Evolutionary conservation across 805 yeast species (phyloP), one percentile per base, ranked within the genome.

Genomic region (Kuraishia capsulata): DNA sequence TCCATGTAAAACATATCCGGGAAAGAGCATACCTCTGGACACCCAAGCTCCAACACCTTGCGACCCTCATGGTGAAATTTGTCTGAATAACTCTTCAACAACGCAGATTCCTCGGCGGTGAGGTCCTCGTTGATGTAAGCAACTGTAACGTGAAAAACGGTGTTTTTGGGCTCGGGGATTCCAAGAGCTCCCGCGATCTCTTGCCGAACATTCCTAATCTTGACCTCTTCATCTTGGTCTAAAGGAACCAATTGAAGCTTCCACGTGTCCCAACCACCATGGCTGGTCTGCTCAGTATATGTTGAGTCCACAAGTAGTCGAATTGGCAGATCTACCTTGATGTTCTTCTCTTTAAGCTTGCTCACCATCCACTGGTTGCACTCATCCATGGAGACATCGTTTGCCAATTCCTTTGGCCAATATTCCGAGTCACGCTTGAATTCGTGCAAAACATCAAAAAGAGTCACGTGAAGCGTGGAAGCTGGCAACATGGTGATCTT

Each of bases 1-100:
- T 46, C 48, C 41, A 46, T 40, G 32, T 46, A 41, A 32, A 46
- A 46, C 50, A 46, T 46, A 35, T 46, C 50, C 3, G 39, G 43
- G 29, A 44, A 46, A 3, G 42, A 35, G 29, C 50, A 46, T 18
- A 46, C 36, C 29, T 46, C 50, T 13, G 50, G 50, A 26, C 20
- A 14, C 5, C 46, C 48, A 4, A 46, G 40, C 30, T 42, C 42
- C 5, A 46, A 42, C 3, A 35, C 34, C 4, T 23, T 20, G 10
- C 19, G n/a, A 1, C 36, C 42, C 17, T 36, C 39, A 11, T 25
- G 30, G 29, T 44, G 47, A 16, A 46, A 37, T 13, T 35, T 28
- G 28, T 40, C 44, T 8, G 39, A 36, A 4, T 44, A 29, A 8
- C 17, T 25, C 16, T 44, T 42, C 28, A 46, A 19, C 14, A 41